Base-by-base conservation (phyloP, 352 stramenopile species). In the Globisporangium mamillatum region DNA sequence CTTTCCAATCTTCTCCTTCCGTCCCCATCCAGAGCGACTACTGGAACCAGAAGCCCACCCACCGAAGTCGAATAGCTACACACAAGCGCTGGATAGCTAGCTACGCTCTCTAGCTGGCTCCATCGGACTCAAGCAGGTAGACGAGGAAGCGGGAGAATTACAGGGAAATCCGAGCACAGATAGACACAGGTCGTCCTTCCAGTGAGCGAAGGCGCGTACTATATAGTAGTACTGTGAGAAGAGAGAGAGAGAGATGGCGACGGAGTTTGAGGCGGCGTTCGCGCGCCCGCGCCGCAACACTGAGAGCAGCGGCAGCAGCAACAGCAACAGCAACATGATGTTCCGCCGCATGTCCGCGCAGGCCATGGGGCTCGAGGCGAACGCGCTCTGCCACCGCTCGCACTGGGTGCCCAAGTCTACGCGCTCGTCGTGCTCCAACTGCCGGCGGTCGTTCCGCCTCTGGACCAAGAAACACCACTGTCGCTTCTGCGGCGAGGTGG, bases 361-460 rank as follows among this genome's bases (percentile, higher is more conserved):
- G 54, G 76, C 80, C 52, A 77, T 93, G 67, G 85, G 83, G 25
- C 86, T 92, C 71, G 79, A 92, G 66, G 74, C 75, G 44, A 68
- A 80, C n/a, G 82, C 82, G 54, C 72, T 94, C 25, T 92, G 87
- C 66, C 83, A 87, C 58, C 82, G 81, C 48, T 90, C 81, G 57
- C 81, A 94, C 46, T 92, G 81, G 80, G 82, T 90, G 54, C 84
- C 83, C 68, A 92, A 91, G 70, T 91, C 81, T 1, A 84, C 81
- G 44, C 84, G 84, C 63, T 72, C 75, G 7, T 71, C 53, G 34
- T 94, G 87, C 70, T 83, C 82, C 57, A 89, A 88, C 69, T 94
- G 87, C 74, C 72, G 77, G 24, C 78, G 74, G 59, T 71, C 64
- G 54, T 91, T 94, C 69, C 70, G 76, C n/a, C 70, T 93, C 14